Percentiles rank a stretch among this genome's conserved stretches.
These are phyloP conservation scores for Phaffia australis DNA, from an alignment of 768 basidiomycete genomes.

Conservation along the genomic window DNA sequence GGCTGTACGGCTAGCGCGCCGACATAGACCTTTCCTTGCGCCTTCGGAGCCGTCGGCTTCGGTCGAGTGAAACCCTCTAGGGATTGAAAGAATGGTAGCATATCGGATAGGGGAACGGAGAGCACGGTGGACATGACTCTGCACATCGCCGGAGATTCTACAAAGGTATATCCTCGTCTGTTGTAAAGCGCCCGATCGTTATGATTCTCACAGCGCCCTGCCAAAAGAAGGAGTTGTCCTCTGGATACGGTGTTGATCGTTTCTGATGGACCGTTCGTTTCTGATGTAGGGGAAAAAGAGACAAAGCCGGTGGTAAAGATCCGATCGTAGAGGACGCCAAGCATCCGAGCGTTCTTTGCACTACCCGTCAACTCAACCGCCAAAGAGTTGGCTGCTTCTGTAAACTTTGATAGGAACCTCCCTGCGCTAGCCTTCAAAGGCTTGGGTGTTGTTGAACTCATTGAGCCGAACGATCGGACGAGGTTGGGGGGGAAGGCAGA, in stretches of 20 bases:
- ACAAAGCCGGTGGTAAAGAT: constrained; percentile 34
- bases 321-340: constrained; percentile 39
- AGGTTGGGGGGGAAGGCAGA: neutral
- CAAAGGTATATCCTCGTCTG: constrained; percentile 36
- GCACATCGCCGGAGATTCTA: constrained; percentile 35
- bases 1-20: constrained; percentile 37
- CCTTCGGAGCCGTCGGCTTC: constrained; percentile 8
- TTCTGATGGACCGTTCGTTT: neutral
- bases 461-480: neutral
- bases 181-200: constrained; percentile 32
- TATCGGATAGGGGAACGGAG: constrained; percentile 34
- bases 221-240: constrained; percentile 39
- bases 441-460: neutral
- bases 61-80: constrained; percentile 33
- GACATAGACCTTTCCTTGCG: constrained; percentile 34
- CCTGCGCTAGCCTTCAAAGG: constrained; percentile 26
- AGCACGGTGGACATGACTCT: constrained; percentile 33
- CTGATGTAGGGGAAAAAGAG: constrained; percentile 6
- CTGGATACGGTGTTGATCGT: constrained; percentile 34
- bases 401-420: constrained; percentile 37
- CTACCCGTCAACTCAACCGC: constrained; percentile 34
- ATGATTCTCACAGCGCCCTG: constrained; percentile 30
- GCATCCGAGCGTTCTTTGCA: constrained; percentile 27
- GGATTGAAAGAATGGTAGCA: constrained; percentile 33
- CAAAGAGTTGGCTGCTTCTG: constrained; percentile 30